Conservation (phyloP, 2,329 filamentous ascomycete genomes). For the Fonsecaea erecta region DNA sequence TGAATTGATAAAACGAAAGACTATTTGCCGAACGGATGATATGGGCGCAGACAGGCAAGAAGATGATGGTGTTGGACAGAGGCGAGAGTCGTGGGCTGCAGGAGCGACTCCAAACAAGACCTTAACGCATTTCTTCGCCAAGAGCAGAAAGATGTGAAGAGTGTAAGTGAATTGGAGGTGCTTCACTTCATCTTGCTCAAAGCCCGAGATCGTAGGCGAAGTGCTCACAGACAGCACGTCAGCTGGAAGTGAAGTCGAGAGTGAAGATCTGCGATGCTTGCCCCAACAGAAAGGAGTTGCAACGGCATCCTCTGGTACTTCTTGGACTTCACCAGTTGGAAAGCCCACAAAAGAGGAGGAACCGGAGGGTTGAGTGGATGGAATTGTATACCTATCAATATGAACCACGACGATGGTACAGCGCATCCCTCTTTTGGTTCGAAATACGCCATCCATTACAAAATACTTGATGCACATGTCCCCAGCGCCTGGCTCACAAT, state of each 20-base stretch:
- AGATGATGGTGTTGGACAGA: conserved; percentile 7
- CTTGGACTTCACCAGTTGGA: background rate
- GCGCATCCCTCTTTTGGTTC: conserved; percentile 8
- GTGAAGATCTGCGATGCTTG: background rate
- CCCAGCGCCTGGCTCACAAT: conserved; percentile 34
- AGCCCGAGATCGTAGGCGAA: background rate
- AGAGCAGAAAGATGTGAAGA: background rate
- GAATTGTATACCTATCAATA: conserved; percentile 11
- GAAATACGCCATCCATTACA: background rate
- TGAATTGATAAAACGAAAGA: conserved; percentile 2
- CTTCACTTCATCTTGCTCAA: background rate
- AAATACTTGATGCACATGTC: background rate
- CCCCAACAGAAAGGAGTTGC: background rate
- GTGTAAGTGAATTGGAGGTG: background rate
- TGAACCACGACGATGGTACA: conserved; percentile 1
- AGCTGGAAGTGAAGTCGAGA: background rate
- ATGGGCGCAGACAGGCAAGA: conserved; percentile 17
- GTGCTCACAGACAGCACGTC: background rate
- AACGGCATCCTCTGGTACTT: background rate
- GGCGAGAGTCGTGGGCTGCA: conserved; percentile 11
- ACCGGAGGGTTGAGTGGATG: background rate
- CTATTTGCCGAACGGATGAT: conserved; percentile 22
- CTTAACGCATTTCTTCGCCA: conserved; percentile 1
- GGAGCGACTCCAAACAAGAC: background rate
- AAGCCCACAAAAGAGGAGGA: background rate